Base-by-base conservation (phyloP, 495 filamentous ascomycete species). In the Physcia stellaris region DNA sequence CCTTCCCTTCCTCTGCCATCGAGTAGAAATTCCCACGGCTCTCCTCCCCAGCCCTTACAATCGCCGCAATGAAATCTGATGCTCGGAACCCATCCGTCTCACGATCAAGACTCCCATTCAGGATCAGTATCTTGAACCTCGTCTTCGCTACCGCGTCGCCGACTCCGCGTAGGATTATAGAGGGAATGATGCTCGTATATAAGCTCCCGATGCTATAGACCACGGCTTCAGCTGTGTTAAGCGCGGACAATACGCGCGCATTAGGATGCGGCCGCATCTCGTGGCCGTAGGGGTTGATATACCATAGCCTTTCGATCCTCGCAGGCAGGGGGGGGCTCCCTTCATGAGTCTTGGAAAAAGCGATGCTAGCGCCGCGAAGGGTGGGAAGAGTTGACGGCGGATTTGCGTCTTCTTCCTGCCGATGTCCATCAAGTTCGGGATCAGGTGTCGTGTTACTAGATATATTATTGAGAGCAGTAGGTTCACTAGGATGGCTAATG, bases 281-380 rank as follows among this genome's bases (percentile, higher is more conserved):
- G 49, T 79, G 73, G 19, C 88, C 88, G 60, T 94, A 96, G 1
- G 86, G 86, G 56, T 94, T 95, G 59, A 96, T 95, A 61, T 95
- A 96, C 85, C 83, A 95, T 45, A 96, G 70, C 5, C 88, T 68
- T 47, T 72, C 61, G 46, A 96, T 94, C 26, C 80, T 72, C 5
- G 79, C 69, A 0, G 80, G 69, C 6, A 95, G 68, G 38, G 85
- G 80, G n/a, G n/a, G n/a, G n/a, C n/a, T n/a, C 30, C 77, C 68
- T 49, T 79, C 68, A n/a, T 67, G 49, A 30, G 61, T 53, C 56
- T 96, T 96, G 60, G 63, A 73, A 60, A 94, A 90, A 18, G 61
- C 57, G 47, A 95, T 83, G 50, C 86, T 79, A 33, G 76, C 81
- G 37, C 79, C 73, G 11, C 85, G 75, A 0, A 96, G 72, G 0